Conservation (phyloP, 1,284 basidiomycete species). For the Trichosporon coremiiforme region DNA sequence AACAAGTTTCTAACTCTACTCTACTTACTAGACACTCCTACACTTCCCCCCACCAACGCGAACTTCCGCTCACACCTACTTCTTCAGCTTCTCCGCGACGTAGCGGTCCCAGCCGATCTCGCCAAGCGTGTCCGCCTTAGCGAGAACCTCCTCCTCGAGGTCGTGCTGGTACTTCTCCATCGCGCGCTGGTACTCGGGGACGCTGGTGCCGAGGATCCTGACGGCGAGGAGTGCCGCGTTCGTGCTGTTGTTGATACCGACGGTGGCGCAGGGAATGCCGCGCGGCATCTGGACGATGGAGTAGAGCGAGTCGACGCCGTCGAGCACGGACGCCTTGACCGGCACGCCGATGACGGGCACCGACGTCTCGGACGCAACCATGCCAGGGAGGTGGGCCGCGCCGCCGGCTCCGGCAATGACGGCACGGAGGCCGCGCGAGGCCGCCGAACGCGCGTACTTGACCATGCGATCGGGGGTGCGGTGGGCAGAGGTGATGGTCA, state of each 20-base stretch:
- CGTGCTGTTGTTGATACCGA: slow-evolving; percentile 93
- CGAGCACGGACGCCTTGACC: slow-evolving; percentile 89
- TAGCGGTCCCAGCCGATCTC: slow-evolving; percentile 87
- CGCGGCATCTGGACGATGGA: slow-evolving; percentile 99
- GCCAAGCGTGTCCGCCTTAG: slow-evolving; percentile 76
- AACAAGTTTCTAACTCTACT: slow-evolving; percentile 3
- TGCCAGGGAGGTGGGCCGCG: slow-evolving; percentile 95
- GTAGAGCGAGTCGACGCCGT: slow-evolving; percentile 93
- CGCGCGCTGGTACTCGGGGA: slow-evolving; percentile 66
- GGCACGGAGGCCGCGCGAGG: slow-evolving; percentile 69
- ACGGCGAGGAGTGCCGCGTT: slow-evolving; percentile 93
- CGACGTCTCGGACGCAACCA: slow-evolving; percentile 93
- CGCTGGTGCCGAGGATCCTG: slow-evolving; percentile 77
- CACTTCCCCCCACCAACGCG: not conserved
- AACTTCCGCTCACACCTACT: slow-evolving; percentile 34
- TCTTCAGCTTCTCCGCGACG: slow-evolving; percentile 57
- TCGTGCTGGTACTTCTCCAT: slow-evolving; percentile 76
- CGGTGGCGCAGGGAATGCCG: slow-evolving; percentile 94
- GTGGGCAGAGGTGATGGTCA: slow-evolving; percentile 95
- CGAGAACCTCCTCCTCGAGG: slow-evolving; percentile 80
- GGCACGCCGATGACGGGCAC: slow-evolving; percentile 96
- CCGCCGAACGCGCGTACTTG: slow-evolving; percentile 77
- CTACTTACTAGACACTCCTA: slow-evolving; percentile 3
- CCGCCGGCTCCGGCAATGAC: slow-evolving; percentile 97
- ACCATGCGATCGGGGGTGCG: slow-evolving; percentile 87